phyloP scores from a whole-genome alignment of 208 protist genomes.

The Vickermania spadyakhi region DNA sequence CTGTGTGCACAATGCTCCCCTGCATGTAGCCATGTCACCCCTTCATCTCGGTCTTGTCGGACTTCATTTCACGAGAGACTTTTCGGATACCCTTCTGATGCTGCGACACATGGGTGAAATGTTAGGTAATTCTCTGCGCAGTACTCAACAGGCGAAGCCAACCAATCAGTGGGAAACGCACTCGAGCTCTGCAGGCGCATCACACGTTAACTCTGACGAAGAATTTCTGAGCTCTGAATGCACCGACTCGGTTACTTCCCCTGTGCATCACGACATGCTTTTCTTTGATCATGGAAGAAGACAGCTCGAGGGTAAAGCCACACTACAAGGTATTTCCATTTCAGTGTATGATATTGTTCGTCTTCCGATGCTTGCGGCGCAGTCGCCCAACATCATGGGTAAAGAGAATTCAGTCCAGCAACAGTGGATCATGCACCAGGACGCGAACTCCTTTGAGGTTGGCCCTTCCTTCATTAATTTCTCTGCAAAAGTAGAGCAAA shows the following conservation, averaged over 20 bases:
- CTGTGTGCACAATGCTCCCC: neutral
- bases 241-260: neutral
- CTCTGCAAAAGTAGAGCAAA: neutral
- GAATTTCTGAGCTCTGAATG: too few relatives aligned
- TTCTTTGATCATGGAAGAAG: neutral
- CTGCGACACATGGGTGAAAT: neutral
- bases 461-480: neutral
- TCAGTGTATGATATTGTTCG: neutral
- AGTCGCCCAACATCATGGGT: neutral
- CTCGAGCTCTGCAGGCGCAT: neutral
- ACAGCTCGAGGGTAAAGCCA: neutral
- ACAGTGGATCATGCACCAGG: neutral
- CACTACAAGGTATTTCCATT: neutral
- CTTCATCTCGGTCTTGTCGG: neutral
- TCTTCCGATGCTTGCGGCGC: neutral
- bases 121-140: neutral
- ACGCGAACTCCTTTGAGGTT: neutral
- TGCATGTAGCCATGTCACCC: neutral
- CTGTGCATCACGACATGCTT: neutral
- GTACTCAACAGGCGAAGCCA: neutral
- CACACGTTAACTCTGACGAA: neutral
- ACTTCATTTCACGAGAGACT: conserved; percentile 5
- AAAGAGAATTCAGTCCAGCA: neutral
- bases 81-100: neutral
- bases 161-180: neutral